Conservation (phyloP, 2,329 filamentous ascomycete genomes). For the Colletotrichum sojae region DNA sequence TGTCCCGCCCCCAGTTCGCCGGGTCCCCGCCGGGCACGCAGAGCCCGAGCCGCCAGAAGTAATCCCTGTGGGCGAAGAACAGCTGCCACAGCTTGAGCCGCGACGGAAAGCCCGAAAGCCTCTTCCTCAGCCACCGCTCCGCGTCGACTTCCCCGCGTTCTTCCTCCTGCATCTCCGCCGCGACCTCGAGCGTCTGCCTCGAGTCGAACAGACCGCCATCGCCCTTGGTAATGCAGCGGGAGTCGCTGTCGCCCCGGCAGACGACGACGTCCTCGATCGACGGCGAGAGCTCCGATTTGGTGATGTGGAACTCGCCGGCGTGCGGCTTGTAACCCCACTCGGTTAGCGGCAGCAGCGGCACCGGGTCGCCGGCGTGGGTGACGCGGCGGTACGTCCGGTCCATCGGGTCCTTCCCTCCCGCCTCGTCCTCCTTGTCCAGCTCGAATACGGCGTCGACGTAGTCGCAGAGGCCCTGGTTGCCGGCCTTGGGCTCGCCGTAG, state of each 20-base stretch:
- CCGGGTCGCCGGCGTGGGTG: slow-evolving; percentile 89
- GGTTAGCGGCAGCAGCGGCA: slow-evolving; percentile 85
- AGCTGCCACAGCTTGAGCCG: slow-evolving; percentile 88
- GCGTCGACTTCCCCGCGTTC: not conserved
- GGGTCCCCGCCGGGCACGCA: slow-evolving; percentile 88
- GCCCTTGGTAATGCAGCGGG: slow-evolving; percentile 77
- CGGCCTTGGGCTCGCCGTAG: slow-evolving; percentile 87
- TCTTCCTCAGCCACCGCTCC: slow-evolving; percentile 58
- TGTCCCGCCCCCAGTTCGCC: slow-evolving; percentile 73
- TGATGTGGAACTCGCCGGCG: slow-evolving; percentile 89
- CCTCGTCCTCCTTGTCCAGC: slow-evolving; percentile 53
- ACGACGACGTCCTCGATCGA: slow-evolving; percentile 75
- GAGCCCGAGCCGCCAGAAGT: slow-evolving; percentile 93
- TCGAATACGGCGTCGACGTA: slow-evolving; percentile 70
- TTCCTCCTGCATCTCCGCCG: not conserved
- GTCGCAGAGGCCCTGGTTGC: slow-evolving; percentile 68
- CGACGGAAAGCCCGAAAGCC: slow-evolving; percentile 65
- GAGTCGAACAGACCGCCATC: slow-evolving; percentile 53
- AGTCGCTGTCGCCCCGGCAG: slow-evolving; percentile 81
- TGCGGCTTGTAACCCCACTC: slow-evolving; percentile 94
- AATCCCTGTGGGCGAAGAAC: slow-evolving; percentile 94
- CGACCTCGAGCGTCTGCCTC: slow-evolving; percentile 42
- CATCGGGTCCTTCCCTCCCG: slow-evolving; percentile 42
- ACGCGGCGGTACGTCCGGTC: slow-evolving; percentile 76
- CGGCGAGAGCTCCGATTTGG: slow-evolving; percentile 78